Evolutionary conservation across 768 basidiomycete genomes (phyloP), one percentile per base, ranked within the genome.

Genomic region (Russula brevipes): DNA sequence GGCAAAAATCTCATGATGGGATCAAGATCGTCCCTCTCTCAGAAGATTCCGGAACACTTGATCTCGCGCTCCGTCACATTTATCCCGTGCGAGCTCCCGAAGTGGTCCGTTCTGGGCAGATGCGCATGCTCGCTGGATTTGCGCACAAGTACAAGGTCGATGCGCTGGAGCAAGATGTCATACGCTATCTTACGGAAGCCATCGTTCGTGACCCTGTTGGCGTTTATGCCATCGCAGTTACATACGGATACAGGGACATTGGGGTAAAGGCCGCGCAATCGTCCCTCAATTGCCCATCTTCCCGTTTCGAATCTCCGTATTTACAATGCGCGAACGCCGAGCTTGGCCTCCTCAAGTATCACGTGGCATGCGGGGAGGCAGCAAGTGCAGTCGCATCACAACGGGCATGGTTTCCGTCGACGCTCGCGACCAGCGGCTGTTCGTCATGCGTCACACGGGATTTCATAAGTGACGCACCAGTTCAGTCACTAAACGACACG

Each of bases 121-220:
- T 14, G 8, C 11, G 41, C 10, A 14, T 11, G 11, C 41, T 42
- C 10, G 41, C 11, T 12, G 41, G 16, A 4, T 42, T 42, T 42
- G 41, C 10, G 41, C 41, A 1, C 41, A 42, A 42, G 16, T 42
- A 42, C 41, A 4, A 14, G 12, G 14, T 42, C 4, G 14, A 42
- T 42, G 41, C 41, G 41, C 5, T 42, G 41, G 14, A 11, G 14
- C 1, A 42, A 42, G 9, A 54, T 0, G 24, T 59, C 4, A 50
- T 8, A 5, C 41, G 14, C 24, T 52, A n/a, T 35, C 57, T 66
- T 30, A 47, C 24, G 14, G 46, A 47, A 6, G 8, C 33, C 17
- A 56, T 60, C 17, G 57, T 51, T 11, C 19, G 12, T 11, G 61
- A 66, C 41, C 61, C 62, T 5, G 53, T 59, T 10, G 61, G 57